A percentile compares a stretch with the other conserved stretches of the same genome.
phyloP scores from a whole-genome alignment of 345 rosid species.

The Trapa bicornis region DNA sequence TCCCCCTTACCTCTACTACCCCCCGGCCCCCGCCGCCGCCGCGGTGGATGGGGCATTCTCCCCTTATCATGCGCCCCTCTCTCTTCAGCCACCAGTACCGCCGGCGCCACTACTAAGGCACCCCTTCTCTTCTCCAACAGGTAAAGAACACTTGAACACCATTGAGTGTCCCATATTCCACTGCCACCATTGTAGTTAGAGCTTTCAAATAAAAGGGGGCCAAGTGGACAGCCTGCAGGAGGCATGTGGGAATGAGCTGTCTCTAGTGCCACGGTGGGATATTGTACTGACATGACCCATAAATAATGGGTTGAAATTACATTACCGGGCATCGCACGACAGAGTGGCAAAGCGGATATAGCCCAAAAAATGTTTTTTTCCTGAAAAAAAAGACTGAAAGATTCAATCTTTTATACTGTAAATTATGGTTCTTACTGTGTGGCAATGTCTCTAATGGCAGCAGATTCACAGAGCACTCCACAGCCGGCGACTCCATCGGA shows the following conservation, averaged over 20 bases:
- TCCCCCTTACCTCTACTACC: slow-evolving; percentile 39
- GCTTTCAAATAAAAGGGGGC: not conserved
- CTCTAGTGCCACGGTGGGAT: not conserved
- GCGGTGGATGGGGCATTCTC: slow-evolving; percentile 33
- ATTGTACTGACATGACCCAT: slow-evolving; percentile 3
- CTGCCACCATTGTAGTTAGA: too few species aligned
- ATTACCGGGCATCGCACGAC: not conserved
- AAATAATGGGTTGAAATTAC: not conserved
- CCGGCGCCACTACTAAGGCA: slow-evolving; percentile 12
- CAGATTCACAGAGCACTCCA: slow-evolving; percentile 9
- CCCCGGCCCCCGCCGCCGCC: slow-evolving; percentile 26
- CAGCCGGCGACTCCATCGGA: slow-evolving; percentile 4
- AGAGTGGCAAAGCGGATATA: not conserved
- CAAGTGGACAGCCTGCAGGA: not conserved
- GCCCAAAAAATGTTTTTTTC: not conserved
- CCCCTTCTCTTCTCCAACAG: slow-evolving; percentile 27
- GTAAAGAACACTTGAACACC: slow-evolving; percentile 16
- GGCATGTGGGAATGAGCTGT: slow-evolving; percentile 9
- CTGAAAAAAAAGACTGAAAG: not conserved
- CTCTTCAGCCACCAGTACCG: slow-evolving; percentile 21
- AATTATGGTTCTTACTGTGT: not conserved
- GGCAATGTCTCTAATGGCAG: not conserved
- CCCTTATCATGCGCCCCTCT: slow-evolving; percentile 23
- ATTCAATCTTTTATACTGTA: not conserved
- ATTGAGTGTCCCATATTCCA: too few species aligned